Conservation (phyloP, 83 land plant species). For the Picea abies region DNA sequence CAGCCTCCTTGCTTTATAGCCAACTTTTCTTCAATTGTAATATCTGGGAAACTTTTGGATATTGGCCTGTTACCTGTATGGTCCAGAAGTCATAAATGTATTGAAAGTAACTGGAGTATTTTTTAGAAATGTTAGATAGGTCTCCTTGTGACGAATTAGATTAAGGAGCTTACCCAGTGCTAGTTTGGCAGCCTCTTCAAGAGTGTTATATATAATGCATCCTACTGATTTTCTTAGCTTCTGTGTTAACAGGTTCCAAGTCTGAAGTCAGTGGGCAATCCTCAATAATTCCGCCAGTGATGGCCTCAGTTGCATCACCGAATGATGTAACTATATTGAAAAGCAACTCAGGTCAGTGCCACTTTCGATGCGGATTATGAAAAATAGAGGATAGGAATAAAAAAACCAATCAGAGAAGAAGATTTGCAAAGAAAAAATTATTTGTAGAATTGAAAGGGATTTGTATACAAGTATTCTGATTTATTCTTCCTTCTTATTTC, state of each 20-base stretch:
- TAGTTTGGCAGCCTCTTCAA: no score
- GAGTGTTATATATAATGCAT: neutral
- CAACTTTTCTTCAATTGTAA: no score
- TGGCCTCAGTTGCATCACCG: no score
- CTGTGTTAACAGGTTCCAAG: slow-evolving; percentile 8
- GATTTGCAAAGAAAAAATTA: neutral
- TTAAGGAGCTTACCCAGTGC: no score
- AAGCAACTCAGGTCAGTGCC: slow-evolving; percentile 2
- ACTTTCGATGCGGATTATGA: neutral
- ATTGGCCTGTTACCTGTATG: no score
- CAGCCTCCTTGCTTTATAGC: no score
- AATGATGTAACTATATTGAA: slow-evolving; percentile 1
- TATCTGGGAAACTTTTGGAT: no score
- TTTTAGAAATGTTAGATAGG: no score
- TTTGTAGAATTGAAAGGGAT: neutral
- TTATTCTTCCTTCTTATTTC: neutral
- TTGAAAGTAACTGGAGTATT: no score
- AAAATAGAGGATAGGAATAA: neutral
- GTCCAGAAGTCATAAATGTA: no score
- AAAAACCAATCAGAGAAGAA: neutral
- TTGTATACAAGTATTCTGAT: neutral
- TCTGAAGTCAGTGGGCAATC: neutral
- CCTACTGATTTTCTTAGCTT: neutral
- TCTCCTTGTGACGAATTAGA: no score
- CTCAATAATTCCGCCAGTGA: neutral